These are phyloP conservation scores for Jackrogersella minutella DNA, from an alignment of 495 filamentous ascomycete species.

Conservation along the genomic window DNA sequence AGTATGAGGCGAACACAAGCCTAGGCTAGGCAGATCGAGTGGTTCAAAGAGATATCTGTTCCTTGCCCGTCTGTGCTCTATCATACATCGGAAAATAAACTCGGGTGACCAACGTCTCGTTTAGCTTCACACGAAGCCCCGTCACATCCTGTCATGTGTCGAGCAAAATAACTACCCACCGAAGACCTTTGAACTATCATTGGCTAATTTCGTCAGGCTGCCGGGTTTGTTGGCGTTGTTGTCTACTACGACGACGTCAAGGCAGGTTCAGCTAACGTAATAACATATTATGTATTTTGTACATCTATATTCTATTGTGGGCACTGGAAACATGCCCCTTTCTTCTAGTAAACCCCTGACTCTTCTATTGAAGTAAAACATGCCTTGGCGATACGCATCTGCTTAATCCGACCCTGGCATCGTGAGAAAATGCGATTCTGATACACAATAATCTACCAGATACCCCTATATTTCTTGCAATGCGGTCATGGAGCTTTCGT, in stretches of 20 bases:
- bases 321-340: not conserved
- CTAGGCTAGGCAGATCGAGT: slow-evolving; percentile 6
- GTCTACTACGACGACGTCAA: not conserved
- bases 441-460: not conserved
- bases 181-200: not conserved
- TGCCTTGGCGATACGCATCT: not conserved
- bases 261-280: not conserved
- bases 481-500: slow-evolving; percentile 16
- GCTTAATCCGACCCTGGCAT: not conserved
- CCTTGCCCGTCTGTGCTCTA: slow-evolving; percentile 5
- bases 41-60: not conserved
- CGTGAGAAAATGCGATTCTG: not conserved
- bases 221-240: not conserved
- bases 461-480: slow-evolving; percentile 15
- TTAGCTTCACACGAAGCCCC: slow-evolving; percentile 20
- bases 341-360: slow-evolving; percentile 6
- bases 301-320: slow-evolving; percentile 3
- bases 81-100: slow-evolving; percentile 34
- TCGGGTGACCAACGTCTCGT: slow-evolving; percentile 23
- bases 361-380: not conserved
- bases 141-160: slow-evolving; percentile 23
- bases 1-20: slow-evolving; percentile 15
- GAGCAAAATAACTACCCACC: slow-evolving; percentile 1
- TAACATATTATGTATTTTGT: not conserved
- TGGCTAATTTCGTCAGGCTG: slow-evolving; percentile 3